Base-by-base conservation (phyloP, 306 rosid genomes). In the Acacia melanoxylon region DNA sequence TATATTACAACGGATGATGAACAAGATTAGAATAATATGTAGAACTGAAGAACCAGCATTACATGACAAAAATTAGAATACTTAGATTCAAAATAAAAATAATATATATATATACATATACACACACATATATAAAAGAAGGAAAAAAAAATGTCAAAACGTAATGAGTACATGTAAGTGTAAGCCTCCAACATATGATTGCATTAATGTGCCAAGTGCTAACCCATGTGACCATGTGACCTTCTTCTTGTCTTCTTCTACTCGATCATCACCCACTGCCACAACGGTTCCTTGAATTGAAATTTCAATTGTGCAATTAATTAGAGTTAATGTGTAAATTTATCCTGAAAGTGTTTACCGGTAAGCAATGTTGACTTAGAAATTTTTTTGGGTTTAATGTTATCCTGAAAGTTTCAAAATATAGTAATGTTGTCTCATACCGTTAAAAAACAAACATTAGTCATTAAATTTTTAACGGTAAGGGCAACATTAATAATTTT, bases 201-300 rank as follows among this genome's bases (percentile, higher is more conserved):
- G 76, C 76, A 3, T 71, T 68, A 89, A 90, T 83, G 90, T 86
- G 91, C 87, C 74, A 72, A 37, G 91, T 31, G 35, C 87, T 66
- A 72, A 40, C 37, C 94, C 94, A 88, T 87, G 94, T 85, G 89
- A 58, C 25, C 90, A 87, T 82, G 89, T 90, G 90, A 72, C 71
- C 68, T 40, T 66, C 88, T 78, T 82, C 80, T 74, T 37, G 74
- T 88, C 84, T 10, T 73, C 27, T 51, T 35, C 46, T 42, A 0
- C 14, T 71, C 20, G 8, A 37, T 49, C 73, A 37, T 78, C 49
- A 63, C 44, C 40, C 72, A 15, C 58, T 66, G 45, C 3, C 5
- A 11, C 69, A 63, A 27, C 16, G 11, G 11, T 15, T 63, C 20
- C 5, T 11, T 63, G 27, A n/a, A 16, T 1, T 62, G 19, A 12